Base-by-base conservation (phyloP, 805 yeast species). In the Starmerella vitae region DNA sequence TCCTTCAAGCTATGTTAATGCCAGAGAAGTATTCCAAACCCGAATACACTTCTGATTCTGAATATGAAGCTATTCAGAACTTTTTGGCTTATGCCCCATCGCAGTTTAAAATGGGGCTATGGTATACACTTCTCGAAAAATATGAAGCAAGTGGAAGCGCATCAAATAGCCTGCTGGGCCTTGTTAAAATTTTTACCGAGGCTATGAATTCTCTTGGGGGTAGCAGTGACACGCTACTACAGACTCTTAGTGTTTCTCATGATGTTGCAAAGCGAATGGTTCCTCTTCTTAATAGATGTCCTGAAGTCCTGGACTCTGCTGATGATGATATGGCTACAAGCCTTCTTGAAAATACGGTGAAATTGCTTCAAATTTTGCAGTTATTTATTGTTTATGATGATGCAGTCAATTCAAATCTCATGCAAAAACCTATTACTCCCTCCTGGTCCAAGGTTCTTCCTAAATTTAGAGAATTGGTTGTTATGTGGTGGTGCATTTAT, bases 101-200 rank as follows among this genome's bases (percentile, higher is more conserved):
- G 18, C 77, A 72, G 18, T 67, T 84, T 54, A 72, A 71, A 40
- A 60, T 85, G 28, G 76, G 76, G 38, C 59, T 91, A 2, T 86
- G 96, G 93, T 72, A 71, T 24, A 66, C 78, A 19, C 61, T 86
- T 14, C 66, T 83, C 34, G 72, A 69, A 45, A 68, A 68, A 39
- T 81, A 78, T 49, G 53, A 58, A 12, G 53, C 52, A 3, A 50
- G 55, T 2, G 56, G 56, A 0, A 63, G 67, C 19, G 64, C 68
- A 25, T 62, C 66, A 29, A 47, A 51, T 14, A 75, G 81, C 0
- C 70, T 78, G 46, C 72, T 71, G 32, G 63, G 64, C 3, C 52
- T 57, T 20, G 42, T 55, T 8, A 36, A 62, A 20, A 70, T 72
- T 12, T 42, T 83, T 2, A 51, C 55, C 2, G 59, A 73, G 15